Base-by-base conservation (phyloP, 1,284 basidiomycete genomes). In the Schizophyllum commune region DNA sequence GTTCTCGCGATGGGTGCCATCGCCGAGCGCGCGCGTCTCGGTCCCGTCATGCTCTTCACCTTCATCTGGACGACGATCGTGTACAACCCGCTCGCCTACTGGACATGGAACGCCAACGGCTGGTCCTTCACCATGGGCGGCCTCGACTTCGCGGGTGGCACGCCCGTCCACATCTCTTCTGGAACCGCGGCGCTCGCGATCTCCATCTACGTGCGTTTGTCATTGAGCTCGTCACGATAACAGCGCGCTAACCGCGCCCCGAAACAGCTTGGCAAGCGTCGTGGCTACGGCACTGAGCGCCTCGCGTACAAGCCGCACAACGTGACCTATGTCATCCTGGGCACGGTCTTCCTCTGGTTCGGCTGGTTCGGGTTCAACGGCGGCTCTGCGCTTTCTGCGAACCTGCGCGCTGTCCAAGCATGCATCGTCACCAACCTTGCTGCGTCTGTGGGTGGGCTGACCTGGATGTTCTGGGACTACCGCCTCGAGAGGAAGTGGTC, bases 401-500 rank as follows among this genome's bases (percentile, higher is more conserved):
- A 96, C 79, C 77, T 97, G 60, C 85, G 94, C 64, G 95, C 94
- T 1, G 84, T 89, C 52, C 85, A 93, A 75, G 94, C 96, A 20
- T 93, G 92, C 77, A 90, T 96, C 65, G 92, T 96, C 64, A 99
- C 96, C 69, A 97, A 98, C 78, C 74, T 96, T 57, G 87, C 92
- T 2, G 94, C 93, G 4, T 85, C 84, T 60, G 86, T 91, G 33
- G 94, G 90, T 57, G 96, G 92, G 19, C 64, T 98, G 62, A 94
- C 92, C n/a, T 98, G 96, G 96, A 94, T 98, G 92, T 74, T 94
- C 63, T 88, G 85, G 87, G 96, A 98, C 78, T 96, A 88, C 76
- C 86, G 95, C 63, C 84, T 97, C 63, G 94, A 97, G 75, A 84
- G 83, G 74, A 97, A 98, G 75, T 97, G 89, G 88, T 92, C 88